Conservation (phyloP, 1,284 basidiomycete genomes). For the Violaceomyces palustris region DNA sequence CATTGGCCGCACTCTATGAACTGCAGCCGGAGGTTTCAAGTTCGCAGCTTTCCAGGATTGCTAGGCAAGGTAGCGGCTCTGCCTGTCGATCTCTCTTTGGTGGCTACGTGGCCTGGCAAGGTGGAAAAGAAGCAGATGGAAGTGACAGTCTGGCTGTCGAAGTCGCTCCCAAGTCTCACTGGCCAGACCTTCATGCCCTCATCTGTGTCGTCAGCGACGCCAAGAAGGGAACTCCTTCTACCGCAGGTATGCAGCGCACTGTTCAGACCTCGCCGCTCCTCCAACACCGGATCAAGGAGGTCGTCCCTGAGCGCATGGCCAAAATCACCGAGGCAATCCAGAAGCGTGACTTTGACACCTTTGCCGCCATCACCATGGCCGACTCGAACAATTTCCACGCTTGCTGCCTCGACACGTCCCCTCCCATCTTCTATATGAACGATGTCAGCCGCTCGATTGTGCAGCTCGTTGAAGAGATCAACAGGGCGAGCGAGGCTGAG, state of each 20-base stretch:
- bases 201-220: conserved; percentile 94
- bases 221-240: conserved; percentile 94
- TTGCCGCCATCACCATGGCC: conserved; percentile 87
- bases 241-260: conserved; percentile 93
- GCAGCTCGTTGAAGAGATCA: conserved; percentile 74
- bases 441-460: conserved; percentile 67
- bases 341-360: conserved; percentile 75
- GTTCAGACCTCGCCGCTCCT: conserved; percentile 86
- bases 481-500: conserved; percentile 63
- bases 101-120: conserved; percentile 94
- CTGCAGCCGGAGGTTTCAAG: conserved; percentile 63
- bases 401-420: conserved; percentile 89
- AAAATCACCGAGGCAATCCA: conserved; percentile 75
- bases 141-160: conserved; percentile 82
- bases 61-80: conserved; percentile 93
- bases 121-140: conserved; percentile 67
- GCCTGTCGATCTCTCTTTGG: conserved; percentile 96
- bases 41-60: conserved; percentile 78
- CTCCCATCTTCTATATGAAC: conserved; percentile 99
- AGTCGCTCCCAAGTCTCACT: conserved; percentile 64
- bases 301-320: conserved; percentile 84
- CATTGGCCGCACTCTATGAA: conserved; percentile 78
- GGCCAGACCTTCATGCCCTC: conserved; percentile 82
- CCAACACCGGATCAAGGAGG: conserved; percentile 76
- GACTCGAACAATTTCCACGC: conserved; percentile 93